Percentiles rank a stretch among this genome's conserved stretches.
Evolutionary conservation across 352 stramenopile genomes (phyloP).

Genomic region (Lagenidium sp.): DNA sequence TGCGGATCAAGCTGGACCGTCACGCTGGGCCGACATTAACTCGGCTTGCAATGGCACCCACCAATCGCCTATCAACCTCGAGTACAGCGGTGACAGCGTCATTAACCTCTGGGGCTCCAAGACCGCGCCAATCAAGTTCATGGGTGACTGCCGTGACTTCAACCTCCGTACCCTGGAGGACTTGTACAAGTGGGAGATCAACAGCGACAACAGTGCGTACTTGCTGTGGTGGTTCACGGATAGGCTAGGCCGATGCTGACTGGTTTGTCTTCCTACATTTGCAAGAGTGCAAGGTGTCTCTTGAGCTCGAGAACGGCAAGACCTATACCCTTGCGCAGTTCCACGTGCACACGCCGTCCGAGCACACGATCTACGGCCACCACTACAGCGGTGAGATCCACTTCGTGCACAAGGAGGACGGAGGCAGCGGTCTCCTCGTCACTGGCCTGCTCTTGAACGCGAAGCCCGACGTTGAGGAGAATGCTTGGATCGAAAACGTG

Average conservation of each 20-base stretch:
- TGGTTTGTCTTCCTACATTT: too few relatives aligned
- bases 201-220: slow-evolving; percentile 20
- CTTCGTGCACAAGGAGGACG: slow-evolving; percentile 41
- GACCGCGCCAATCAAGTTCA: slow-evolving; percentile 34
- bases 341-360: slow-evolving; percentile 43
- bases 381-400: slow-evolving; percentile 40
- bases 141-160: slow-evolving; percentile 37
- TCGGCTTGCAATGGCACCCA: slow-evolving; percentile 22
- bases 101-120: slow-evolving; percentile 35
- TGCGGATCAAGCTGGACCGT: slow-evolving; percentile 22
- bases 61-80: slow-evolving; percentile 54
- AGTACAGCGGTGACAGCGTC: slow-evolving; percentile 20
- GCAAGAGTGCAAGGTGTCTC: slow-evolving; percentile 47
- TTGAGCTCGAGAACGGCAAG: slow-evolving; percentile 28
- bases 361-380: slow-evolving; percentile 47
- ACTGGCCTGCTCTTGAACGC: slow-evolving; percentile 37
- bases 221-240: too few relatives aligned
- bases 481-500: slow-evolving; percentile 37
- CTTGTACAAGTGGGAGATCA: slow-evolving; percentile 53
- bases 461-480: slow-evolving; percentile 19
- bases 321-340: slow-evolving; percentile 52
- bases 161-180: slow-evolving; percentile 50
- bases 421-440: slow-evolving; percentile 26
- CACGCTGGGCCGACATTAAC: slow-evolving; percentile 29
- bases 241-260: too few relatives aligned